A percentile compares a stretch with the other conserved stretches of the same genome.
Conservation (phyloP, 2,329 filamentous ascomycete species). For the Myriosclerotinia scirpicola region DNA sequence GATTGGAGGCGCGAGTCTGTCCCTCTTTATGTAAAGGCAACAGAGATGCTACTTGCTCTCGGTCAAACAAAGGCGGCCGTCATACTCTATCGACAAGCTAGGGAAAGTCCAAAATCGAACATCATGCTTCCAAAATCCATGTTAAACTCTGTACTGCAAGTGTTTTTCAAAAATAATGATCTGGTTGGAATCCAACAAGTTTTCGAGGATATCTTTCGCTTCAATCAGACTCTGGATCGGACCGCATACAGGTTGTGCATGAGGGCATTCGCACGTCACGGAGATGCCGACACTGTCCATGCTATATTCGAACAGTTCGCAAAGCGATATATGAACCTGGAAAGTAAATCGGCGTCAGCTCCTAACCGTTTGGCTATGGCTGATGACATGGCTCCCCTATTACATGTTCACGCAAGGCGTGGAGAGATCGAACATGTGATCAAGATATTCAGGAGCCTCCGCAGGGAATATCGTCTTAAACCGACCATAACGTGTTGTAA, state of each 20-base stretch:
- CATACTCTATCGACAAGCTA: constrained; percentile 33
- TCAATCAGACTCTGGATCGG: constrained; percentile 36
- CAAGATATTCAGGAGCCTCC: constrained; percentile 62
- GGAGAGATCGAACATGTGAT: constrained; percentile 62
- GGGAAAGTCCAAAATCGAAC: constrained; percentile 24
- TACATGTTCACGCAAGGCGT: constrained; percentile 69
- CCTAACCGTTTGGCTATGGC: constrained; percentile 24
- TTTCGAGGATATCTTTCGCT: constrained; percentile 42
- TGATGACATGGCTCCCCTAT: constrained; percentile 52
- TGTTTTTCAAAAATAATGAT: constrained; percentile 39
- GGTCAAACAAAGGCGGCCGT: constrained; percentile 30
- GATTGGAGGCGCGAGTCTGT: constrained; percentile 30
- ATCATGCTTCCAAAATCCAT: constrained; percentile 28
- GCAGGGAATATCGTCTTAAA: constrained; percentile 52
- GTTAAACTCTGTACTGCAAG: constrained; percentile 39
- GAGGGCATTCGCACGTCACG: constrained; percentile 47
- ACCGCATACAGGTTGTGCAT: constrained; percentile 41
- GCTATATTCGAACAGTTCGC: constrained; percentile 46
- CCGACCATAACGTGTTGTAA: constrained; percentile 71
- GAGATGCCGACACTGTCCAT: constrained; percentile 47
- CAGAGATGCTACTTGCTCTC: constrained; percentile 30
- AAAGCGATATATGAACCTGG: constrained; percentile 25
- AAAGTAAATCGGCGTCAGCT: background rate
- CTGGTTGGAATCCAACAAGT: constrained; percentile 42
- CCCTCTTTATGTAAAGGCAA: constrained; percentile 28